phyloP scores from a whole-genome alignment of 1,284 basidiomycete species.

The Naganishia liquefaciens region DNA sequence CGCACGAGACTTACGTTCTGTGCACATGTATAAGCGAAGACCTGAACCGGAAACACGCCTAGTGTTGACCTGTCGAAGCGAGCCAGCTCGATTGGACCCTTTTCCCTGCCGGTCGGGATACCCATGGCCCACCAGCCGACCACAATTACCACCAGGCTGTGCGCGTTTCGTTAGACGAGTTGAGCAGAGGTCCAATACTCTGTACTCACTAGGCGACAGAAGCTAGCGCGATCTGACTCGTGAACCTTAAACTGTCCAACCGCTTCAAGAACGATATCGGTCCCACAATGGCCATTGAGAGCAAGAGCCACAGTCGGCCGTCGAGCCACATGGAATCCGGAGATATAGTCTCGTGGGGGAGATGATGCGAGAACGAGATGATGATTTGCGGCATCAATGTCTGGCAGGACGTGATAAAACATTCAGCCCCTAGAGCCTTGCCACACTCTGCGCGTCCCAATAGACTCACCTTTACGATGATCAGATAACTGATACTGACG shows the following conservation, averaged over 20 bases:
- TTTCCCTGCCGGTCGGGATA: slow-evolving; percentile 37
- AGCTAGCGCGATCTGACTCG: slow-evolving; percentile 52
- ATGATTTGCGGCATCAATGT: slow-evolving; percentile 90
- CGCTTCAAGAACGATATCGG: slow-evolving; percentile 85
- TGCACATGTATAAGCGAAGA: slow-evolving; percentile 85
- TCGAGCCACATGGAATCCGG: slow-evolving; percentile 65
- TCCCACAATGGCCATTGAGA: slow-evolving; percentile 78
- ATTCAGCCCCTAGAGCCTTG: not conserved
- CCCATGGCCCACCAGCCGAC: slow-evolving; percentile 51
- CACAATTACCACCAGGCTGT: slow-evolving; percentile 72
- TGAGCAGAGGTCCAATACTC: not conserved
- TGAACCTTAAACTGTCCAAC: slow-evolving; percentile 64
- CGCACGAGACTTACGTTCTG: slow-evolving; percentile 69
- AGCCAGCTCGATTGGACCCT: slow-evolving; percentile 47
- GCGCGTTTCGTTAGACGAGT: slow-evolving; percentile 36
- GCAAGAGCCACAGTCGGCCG: slow-evolving; percentile 76
- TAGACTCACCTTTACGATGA: slow-evolving; percentile 81
- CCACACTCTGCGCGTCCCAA: slow-evolving; percentile 8
- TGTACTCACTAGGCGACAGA: slow-evolving; percentile 62
- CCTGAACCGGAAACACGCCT: slow-evolving; percentile 87
- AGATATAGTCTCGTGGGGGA: slow-evolving; percentile 58
- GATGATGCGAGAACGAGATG: slow-evolving; percentile 73
- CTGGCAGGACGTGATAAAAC: slow-evolving; percentile 33
- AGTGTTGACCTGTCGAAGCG: slow-evolving; percentile 48
- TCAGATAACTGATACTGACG: slow-evolving; percentile 91